phyloP scores from a whole-genome alignment of 1,139 yeast species.

The Pichia kudriavzevii region DNA sequence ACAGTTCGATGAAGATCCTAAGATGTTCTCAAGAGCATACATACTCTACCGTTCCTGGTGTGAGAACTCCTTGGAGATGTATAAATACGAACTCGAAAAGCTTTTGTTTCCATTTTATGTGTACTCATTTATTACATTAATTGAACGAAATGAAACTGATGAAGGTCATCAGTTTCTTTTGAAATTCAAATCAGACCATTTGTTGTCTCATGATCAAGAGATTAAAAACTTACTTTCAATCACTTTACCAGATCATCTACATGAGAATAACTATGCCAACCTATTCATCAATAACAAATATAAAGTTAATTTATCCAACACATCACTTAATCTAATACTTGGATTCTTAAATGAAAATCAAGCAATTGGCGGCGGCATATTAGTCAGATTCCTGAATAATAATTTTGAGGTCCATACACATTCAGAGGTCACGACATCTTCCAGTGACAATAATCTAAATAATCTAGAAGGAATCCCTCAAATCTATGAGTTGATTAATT shows the following conservation, averaged over 20 bases:
- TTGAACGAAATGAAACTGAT: constrained; percentile 49
- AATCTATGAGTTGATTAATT: constrained; percentile 25
- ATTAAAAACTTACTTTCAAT: constrained; percentile 64
- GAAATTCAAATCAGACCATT: constrained; percentile 66
- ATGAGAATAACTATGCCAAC: constrained; percentile 75
- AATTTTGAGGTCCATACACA: constrained; percentile 64
- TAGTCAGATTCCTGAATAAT: constrained; percentile 81
- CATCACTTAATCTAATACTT: constrained; percentile 74
- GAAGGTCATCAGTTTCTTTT: constrained; percentile 73
- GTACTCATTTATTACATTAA: constrained; percentile 76
- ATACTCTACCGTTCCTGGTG: constrained; percentile 80
- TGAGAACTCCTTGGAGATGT: constrained; percentile 83
- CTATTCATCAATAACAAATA: constrained; percentile 70
- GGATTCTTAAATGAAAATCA: constrained; percentile 90
- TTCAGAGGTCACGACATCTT: constrained; percentile 33
- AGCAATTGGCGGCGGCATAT: constrained; percentile 82
- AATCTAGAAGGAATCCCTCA: constrained; percentile 29
- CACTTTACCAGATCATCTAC: constrained; percentile 70
- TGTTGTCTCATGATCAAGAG: constrained; percentile 71
- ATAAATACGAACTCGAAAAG: constrained; percentile 80
- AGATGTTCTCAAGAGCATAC: constrained; percentile 70
- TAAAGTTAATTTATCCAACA: constrained; percentile 68
- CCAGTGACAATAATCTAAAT: constrained; percentile 21
- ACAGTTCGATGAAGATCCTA: constrained; percentile 50
- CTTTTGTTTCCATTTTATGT: constrained; percentile 85